A percentile compares a stretch with the other conserved stretches of the same genome.
These are phyloP conservation scores for Adansonia grandidieri DNA, from an alignment of 441 rosid genomes.

Conservation along the genomic window DNA sequence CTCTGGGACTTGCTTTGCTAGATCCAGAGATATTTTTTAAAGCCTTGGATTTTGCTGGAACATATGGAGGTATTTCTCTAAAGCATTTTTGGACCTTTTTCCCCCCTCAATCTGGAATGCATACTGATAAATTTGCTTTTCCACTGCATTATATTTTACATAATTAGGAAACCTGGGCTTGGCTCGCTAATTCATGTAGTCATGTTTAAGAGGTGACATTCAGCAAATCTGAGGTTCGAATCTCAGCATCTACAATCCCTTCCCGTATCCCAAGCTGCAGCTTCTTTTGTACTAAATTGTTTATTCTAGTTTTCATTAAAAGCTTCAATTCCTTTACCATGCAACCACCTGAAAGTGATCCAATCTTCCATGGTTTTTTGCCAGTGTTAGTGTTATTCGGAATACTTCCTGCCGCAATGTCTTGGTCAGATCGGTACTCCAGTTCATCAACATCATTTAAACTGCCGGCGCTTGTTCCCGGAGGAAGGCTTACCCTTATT, in stretches of 20 bases:
- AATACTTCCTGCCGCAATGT: slow-evolving; percentile 86
- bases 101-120: neutral
- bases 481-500: slow-evolving; percentile 70
- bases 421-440: slow-evolving; percentile 83
- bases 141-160: neutral
- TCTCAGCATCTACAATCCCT: neutral
- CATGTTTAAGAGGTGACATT: no score
- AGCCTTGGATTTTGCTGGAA: slow-evolving; percentile 94
- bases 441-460: slow-evolving; percentile 40
- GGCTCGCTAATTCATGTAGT: no score
- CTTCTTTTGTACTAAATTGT: no score
- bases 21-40: slow-evolving; percentile 94
- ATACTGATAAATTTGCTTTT: neutral
- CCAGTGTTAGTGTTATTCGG: slow-evolving; percentile 79
- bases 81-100: neutral
- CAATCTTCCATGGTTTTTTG: slow-evolving; percentile 17
- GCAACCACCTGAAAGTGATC: neutral
- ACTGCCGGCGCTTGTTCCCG: slow-evolving; percentile 60
- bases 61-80: slow-evolving; percentile 70
- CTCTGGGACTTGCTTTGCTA: slow-evolving; percentile 64
- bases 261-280: neutral
- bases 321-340: neutral
- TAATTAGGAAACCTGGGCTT: no score
- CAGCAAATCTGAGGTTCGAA: neutral
- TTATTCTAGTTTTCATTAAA: neutral